Base-by-base conservation (phyloP, 768 basidiomycete species). In the Suillus ampliporus region DNA sequence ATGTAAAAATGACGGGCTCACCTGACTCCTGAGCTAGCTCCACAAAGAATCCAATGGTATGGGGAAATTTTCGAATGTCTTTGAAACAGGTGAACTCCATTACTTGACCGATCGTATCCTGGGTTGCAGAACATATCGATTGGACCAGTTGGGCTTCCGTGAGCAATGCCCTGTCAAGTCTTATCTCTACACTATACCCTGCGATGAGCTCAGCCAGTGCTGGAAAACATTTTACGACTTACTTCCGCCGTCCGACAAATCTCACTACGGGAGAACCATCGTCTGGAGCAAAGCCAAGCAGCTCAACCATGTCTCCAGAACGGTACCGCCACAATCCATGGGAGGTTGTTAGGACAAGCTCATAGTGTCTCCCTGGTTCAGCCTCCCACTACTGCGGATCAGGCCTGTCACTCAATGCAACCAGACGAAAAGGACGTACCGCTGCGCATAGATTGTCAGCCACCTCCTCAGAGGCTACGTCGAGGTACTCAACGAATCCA, bases 321-420 rank as follows among this genome's bases (percentile, higher is more conserved):
- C n/a, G n/a, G n/a, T n/a, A n/a, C n/a, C n/a, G n/a, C n/a, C n/a
- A n/a, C n/a, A n/a, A n/a, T n/a, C n/a, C n/a, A n/a, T n/a, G n/a
- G n/a, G n/a, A n/a, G n/a, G n/a, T n/a, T n/a, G 66, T 69, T 8
- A 71, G 38, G 2, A 71, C 61, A 43, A 71, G 23, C 28, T 71
- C 69, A 41, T 73, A 71, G 1, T 51, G 53, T n/a, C 34, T 35
- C 19, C 68, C 70, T 13, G 57, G 17, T 46, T 68, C 19, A 10
- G 64, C 60, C 54, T 66, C 61, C 51, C 69, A 60, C 68, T 71
- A 38, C 14, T 28, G 19, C 23, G 19, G 43, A 44, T 70, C 13
- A 65, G 62, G 34, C 23, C 4, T 56, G 38, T 34, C 15, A 7
- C 35, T 9, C 10, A 58, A 38, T 38, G 6, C 26, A 46, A 31